A percentile compares a stretch with the other conserved stretches of the same genome.
Evolutionary conservation across 2,329 filamentous ascomycete genomes (phyloP).

Genomic region (Coniella vitis): DNA sequence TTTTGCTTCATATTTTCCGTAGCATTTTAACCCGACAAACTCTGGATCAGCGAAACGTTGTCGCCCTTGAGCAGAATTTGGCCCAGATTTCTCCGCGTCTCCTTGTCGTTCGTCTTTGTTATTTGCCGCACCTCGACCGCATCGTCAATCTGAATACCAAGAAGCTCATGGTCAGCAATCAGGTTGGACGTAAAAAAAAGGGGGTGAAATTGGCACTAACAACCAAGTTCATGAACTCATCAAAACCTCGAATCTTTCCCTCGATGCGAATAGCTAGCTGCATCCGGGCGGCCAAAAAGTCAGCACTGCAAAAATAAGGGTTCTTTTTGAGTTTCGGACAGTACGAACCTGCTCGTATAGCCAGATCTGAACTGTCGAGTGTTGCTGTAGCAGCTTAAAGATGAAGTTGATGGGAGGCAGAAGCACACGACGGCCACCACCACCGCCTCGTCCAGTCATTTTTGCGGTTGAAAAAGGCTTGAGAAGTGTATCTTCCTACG

Average conservation of each 20-base stretch:
- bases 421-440: slow-evolving; percentile 52
- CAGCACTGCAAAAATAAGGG: neutral
- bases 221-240: slow-evolving; percentile 97
- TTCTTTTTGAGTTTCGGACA: neutral
- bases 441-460: slow-evolving; percentile 56
- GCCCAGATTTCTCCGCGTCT: slow-evolving; percentile 54
- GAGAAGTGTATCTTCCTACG: neutral
- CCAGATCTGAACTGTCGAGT: slow-evolving; percentile 52
- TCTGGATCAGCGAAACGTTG: slow-evolving; percentile 77
- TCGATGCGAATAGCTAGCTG: slow-evolving; percentile 81
- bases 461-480: slow-evolving; percentile 16
- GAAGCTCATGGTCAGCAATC: neutral
- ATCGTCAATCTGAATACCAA: slow-evolving; percentile 58
- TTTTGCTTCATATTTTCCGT: neutral
- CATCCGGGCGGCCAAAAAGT: neutral
- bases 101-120: slow-evolving; percentile 70
- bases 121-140: slow-evolving; percentile 85
- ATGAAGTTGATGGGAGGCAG: slow-evolving; percentile 72
- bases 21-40: slow-evolving; percentile 26
- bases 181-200: neutral
- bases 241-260: slow-evolving; percentile 93
- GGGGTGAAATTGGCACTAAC: neutral
- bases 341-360: slow-evolving; percentile 70
- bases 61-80: slow-evolving; percentile 85
- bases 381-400: slow-evolving; percentile 75